Conservation (phyloP, 2,329 filamentous ascomycete species). For the Massarina eburnea region DNA sequence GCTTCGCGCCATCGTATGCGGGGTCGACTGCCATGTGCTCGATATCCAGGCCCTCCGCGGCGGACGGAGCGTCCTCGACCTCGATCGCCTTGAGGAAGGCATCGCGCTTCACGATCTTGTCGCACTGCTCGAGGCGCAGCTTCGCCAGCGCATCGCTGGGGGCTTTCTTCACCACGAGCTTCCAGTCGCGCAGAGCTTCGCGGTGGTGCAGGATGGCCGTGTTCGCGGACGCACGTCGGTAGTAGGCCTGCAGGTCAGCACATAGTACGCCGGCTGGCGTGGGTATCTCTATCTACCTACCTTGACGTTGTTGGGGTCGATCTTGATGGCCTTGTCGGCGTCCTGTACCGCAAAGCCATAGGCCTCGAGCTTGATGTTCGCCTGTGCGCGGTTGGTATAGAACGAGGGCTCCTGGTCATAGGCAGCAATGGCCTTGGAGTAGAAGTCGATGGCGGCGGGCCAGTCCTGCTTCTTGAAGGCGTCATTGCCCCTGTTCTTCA, state of each 20-base stretch:
- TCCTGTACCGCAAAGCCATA: slow-evolving; percentile 92
- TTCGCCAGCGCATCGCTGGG: slow-evolving; percentile 88
- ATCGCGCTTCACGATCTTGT: slow-evolving; percentile 88
- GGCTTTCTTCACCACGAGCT: slow-evolving; percentile 82
- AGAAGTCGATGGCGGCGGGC: slow-evolving; percentile 77
- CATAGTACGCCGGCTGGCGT: background rate
- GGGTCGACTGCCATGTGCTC: slow-evolving; percentile 81
- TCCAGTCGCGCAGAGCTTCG: slow-evolving; percentile 91
- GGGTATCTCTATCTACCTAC: slow-evolving; percentile 46
- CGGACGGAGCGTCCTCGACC: slow-evolving; percentile 85
- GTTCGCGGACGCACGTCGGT: slow-evolving; percentile 86
- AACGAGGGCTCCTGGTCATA: slow-evolving; percentile 85
- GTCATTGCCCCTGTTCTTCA: slow-evolving; percentile 94
- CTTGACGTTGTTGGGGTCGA: slow-evolving; percentile 88
- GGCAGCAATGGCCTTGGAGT: slow-evolving; percentile 82
- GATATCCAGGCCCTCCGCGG: slow-evolving; percentile 62
- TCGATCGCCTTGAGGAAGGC: slow-evolving; percentile 87
- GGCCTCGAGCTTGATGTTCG: slow-evolving; percentile 91
- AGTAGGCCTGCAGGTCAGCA: slow-evolving; percentile 73
- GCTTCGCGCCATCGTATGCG: slow-evolving; percentile 78
- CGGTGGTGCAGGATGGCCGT: slow-evolving; percentile 87
- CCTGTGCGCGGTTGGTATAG: slow-evolving; percentile 94
- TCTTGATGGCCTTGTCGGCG: slow-evolving; percentile 85
- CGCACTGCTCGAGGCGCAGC: slow-evolving; percentile 87
- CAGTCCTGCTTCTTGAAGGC: slow-evolving; percentile 89